Percentiles rank a stretch among this genome's conserved stretches.
Conservation (phyloP, 2,329 filamentous ascomycete species). For the Calonectria montana region DNA sequence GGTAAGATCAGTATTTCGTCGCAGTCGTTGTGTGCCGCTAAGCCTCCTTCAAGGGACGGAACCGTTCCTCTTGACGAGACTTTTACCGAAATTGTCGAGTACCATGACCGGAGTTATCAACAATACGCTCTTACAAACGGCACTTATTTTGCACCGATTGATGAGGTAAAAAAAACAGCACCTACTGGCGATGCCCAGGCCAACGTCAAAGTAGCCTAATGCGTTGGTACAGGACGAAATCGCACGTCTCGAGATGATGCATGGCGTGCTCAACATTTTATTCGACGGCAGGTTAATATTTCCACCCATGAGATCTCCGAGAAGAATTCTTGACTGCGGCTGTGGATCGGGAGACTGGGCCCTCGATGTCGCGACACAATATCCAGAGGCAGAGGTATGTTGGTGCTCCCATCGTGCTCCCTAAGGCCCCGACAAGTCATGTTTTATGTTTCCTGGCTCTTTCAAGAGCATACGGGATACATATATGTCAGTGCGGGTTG, state of each 20-base stretch:
- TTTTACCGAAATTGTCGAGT: constrained; percentile 68
- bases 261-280: constrained; percentile 70
- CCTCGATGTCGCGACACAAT: constrained; percentile 71
- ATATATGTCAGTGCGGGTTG: too few species aligned
- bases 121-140: constrained; percentile 72
- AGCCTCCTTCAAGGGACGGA: constrained; percentile 54
- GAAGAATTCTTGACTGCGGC: constrained; percentile 77
- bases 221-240: constrained; percentile 70
- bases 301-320: constrained; percentile 69
- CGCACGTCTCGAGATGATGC: constrained; percentile 72
- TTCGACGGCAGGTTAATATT: constrained; percentile 78
- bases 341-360: constrained; percentile 80
- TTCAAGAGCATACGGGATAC: neutral
- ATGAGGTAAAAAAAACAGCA: constrained; percentile 68
- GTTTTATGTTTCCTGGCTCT: neutral
- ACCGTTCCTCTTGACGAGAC: constrained; percentile 67
- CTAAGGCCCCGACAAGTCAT: neutral
- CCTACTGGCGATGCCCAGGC: neutral
- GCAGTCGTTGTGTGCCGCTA: constrained; percentile 33
- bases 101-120: constrained; percentile 75
- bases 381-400: constrained; percentile 73
- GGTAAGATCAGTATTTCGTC: constrained; percentile 41
- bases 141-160: constrained; percentile 76
- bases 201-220: constrained; percentile 24
- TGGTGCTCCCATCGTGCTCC: neutral